Evolutionary conservation across 257 asterid genomes (phyloP), one percentile per base, ranked within the genome.

Genomic region (Handroanthus guayacan): DNA sequence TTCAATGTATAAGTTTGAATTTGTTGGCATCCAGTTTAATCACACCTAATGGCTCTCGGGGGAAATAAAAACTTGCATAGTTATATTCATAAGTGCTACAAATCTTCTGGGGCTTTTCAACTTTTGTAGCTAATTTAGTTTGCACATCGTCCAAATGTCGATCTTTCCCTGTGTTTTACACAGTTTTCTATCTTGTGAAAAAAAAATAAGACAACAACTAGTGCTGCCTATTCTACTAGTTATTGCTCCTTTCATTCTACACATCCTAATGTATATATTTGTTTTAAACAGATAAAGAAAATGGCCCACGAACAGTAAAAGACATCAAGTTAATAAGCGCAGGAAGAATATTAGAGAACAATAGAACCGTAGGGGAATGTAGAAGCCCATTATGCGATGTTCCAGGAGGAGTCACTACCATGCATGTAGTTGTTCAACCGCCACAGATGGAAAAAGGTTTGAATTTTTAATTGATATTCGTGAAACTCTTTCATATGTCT

Each of bases 271-370:
- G 14, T 76, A 57, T 7, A 17, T 76, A 57, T 2, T 74, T 71
- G 34, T 50, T 54, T 75, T 70, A 61, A 79, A 75, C 88, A 93
- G 98, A 88, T 74, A 91, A 91, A 76, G 91, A 86, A 80, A 88
- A 88, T 38, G 89, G 97, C 47, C 96, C 95, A 2, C 80, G 85
- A 41, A 86, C 95, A 3, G 89, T 87, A 16, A 91, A 93, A 82
- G 96, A 93, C 67, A 85, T 93, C 74, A 93, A 93, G 89, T 80
- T 93, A 62, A 93, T 93, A 36, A 89, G 90, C 38, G 96, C 87
- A 0, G 98, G 97, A 73, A 87, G 96, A 85, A 85, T 93, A 87
- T 80, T 93, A 80, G 98, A 93, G 86, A 91, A 91, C 83, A 88
- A 67, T 79, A 84, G 69, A 86, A 93, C 95, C 10, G 90, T 93